Percentiles rank a stretch among this genome's conserved stretches.
Conservation (phyloP, 768 basidiomycete species). For the Leccinum aurantiacum region DNA sequence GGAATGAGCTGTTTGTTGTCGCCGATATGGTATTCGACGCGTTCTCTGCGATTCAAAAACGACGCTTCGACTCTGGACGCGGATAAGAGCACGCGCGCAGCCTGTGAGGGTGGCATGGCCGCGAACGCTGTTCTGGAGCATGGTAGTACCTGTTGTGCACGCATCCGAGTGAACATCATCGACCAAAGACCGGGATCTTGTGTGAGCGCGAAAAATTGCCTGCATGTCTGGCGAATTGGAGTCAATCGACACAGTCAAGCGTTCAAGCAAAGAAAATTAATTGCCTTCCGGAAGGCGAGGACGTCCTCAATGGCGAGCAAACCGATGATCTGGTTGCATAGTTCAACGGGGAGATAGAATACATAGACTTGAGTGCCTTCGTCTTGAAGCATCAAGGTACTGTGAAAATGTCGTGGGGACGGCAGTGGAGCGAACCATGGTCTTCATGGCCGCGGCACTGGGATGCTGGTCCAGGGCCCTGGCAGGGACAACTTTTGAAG, state of each 20-base stretch:
- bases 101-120: conserved; percentile 9
- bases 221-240: conserved; percentile 25
- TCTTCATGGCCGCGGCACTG: not conserved
- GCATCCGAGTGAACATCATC: conserved; percentile 13
- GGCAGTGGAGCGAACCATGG: not conserved
- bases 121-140: conserved; percentile 13
- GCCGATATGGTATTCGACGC: not conserved
- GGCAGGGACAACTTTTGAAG: too few relatives aligned
- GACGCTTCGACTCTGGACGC: conserved; percentile 16
- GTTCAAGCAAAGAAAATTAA: not conserved
- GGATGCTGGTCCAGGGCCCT: too few relatives aligned
- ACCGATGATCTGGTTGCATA: conserved; percentile 13
- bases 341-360: conserved; percentile 19
- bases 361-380: not conserved
- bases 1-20: not conserved
- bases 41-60: conserved; percentile 18
- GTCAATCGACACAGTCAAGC: not conserved
- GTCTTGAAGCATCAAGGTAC: not conserved
- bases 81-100: conserved; percentile 15
- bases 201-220: conserved; percentile 17
- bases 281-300: conserved; percentile 20
- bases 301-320: conserved; percentile 18
- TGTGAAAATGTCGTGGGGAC: not conserved
- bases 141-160: conserved; percentile 15
- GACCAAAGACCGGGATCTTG: conserved; percentile 21